Conservation (phyloP, 805 yeast genomes). For the Barnettozyma populi region DNA sequence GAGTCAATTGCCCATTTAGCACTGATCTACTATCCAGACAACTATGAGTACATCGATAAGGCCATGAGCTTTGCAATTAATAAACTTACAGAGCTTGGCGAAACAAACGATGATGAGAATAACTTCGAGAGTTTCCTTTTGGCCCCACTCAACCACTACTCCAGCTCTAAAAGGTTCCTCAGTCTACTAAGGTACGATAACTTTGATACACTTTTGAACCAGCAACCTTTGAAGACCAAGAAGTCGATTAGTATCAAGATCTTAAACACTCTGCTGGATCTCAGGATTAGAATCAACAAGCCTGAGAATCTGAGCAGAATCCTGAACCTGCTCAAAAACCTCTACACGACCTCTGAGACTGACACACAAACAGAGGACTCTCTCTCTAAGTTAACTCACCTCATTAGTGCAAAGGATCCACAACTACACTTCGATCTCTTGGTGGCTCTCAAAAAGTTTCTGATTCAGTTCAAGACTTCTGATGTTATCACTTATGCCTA, state of each 20-base stretch:
- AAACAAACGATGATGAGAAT: constrained; percentile 17
- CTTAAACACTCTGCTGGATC: constrained; percentile 46
- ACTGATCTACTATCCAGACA: constrained; percentile 59
- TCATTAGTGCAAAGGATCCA: constrained; percentile 48
- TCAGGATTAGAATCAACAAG: constrained; percentile 33
- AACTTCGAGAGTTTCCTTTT: constrained; percentile 40
- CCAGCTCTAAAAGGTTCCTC: constrained; percentile 22
- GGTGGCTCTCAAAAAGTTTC: constrained; percentile 39
- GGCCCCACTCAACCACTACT: constrained; percentile 41
- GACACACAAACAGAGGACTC: constrained; percentile 48
- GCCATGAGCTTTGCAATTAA: constrained; percentile 51
- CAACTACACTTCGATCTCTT: constrained; percentile 40
- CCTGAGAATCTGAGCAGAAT: constrained; percentile 50
- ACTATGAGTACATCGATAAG: constrained; percentile 52
- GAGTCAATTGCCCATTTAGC: constrained; percentile 63
- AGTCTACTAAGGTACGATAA: constrained; percentile 36
- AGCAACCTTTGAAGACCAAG: constrained; percentile 48
- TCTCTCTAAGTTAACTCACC: constrained; percentile 64
- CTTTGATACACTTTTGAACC: constrained; percentile 48
- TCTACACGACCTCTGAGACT: constrained; percentile 23
- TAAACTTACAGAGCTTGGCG: constrained; percentile 32
- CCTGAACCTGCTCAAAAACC: constrained; percentile 44
- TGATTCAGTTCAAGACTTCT: constrained; percentile 45
- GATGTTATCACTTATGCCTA: constrained; percentile 51
- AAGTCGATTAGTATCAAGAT: constrained; percentile 56